Evolutionary conservation across 2,329 filamentous ascomycete genomes (phyloP), one percentile per base, ranked within the genome.

Genomic region (Sporothrix schenckii): DNA sequence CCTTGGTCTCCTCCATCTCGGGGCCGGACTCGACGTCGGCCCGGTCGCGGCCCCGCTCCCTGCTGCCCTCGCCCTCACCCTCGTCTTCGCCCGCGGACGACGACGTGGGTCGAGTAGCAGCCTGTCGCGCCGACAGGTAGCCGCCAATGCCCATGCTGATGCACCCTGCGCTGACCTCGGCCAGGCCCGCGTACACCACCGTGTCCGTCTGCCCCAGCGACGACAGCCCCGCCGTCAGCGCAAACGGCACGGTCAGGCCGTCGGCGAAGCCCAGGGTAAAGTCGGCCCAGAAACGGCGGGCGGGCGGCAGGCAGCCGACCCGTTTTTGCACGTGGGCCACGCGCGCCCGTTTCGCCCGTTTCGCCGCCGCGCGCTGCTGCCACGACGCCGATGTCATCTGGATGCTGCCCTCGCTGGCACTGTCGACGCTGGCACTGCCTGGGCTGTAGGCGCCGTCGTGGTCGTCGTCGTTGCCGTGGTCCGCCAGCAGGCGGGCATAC

Each of bases 101-200:
- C 24, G 24, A 9, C 39, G 14, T 16, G 58, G 27, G 27, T n/a
- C 24, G 1, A 2, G 61, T 14, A 7, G 73, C 56, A 5, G 73
- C 56, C 50, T 72, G 70, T 75, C 76, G 80, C 69, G 88, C 88
- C 1, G 89, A 87, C 1, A 92, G 80, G 75, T 90, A 92, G 14
- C 88, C 89, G 21, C 90, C 89, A 16, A 92, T 84, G 2, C 90
- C 90, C 90, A 92, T 92, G 60, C 87, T 90, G 72, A 92, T 91
- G 61, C 88, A 87, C 2, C 91, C 90, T 0, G 89, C 88, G 72
- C 90, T 89, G 52, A 92, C 82, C 77, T 92, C 90, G 0, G 90
- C 90, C 39, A 91, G 79, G 0, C 91, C 90, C 2, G 88, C 90
- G 52, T 88, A 87, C 27, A 93, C 86, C 69, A 90, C 87, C 0